Evolutionary conservation across 2,329 filamentous ascomycete species (phyloP).

Genomic region (Sphaerulina musiva): DNA sequence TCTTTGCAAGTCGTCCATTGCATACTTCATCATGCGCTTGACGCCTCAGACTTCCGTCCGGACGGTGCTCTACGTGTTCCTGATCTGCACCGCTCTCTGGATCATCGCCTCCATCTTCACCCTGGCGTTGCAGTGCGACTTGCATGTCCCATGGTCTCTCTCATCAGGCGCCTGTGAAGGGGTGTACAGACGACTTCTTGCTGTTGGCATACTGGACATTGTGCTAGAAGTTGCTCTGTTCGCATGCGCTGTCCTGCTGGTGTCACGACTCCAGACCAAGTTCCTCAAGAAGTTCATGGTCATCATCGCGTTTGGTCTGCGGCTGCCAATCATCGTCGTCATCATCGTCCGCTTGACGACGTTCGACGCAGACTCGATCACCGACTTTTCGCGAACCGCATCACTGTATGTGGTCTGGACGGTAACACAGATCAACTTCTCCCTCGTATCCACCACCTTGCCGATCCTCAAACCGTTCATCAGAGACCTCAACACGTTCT

Average conservation of each 20-base stretch:
- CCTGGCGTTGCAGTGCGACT: slow-evolving; percentile 18
- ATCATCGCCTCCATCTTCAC: slow-evolving; percentile 14
- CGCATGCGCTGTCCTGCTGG: slow-evolving; percentile 11
- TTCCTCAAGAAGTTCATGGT: slow-evolving; percentile 15
- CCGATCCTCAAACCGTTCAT: slow-evolving; percentile 13
- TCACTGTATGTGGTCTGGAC: slow-evolving; percentile 18
- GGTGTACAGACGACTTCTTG: slow-evolving; percentile 7
- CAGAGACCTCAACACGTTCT: slow-evolving; percentile 15
- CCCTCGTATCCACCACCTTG: slow-evolving; percentile 12
- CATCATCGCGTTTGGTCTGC: slow-evolving; percentile 14
- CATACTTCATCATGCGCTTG: slow-evolving; percentile 17
- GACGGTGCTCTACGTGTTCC: slow-evolving; percentile 8
- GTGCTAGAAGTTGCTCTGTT: slow-evolving; percentile 14
- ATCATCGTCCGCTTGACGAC: slow-evolving; percentile 13
- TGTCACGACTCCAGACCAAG: slow-evolving; percentile 10
- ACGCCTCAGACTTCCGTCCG: slow-evolving; percentile 16
- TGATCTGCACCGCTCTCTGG: slow-evolving; percentile 11
- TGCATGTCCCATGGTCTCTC: slow-evolving; percentile 12
- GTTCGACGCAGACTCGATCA: neutral
- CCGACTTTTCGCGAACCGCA: slow-evolving; percentile 8
- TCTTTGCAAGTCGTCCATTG: slow-evolving; percentile 15
- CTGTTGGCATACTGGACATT: slow-evolving; percentile 12
- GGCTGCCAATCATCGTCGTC: slow-evolving; percentile 15
- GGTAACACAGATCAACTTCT: slow-evolving; percentile 18
- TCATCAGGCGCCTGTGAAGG: slow-evolving; percentile 1